Conservation (phyloP, 345 rosid species). For the Populus euphratica region DNA sequence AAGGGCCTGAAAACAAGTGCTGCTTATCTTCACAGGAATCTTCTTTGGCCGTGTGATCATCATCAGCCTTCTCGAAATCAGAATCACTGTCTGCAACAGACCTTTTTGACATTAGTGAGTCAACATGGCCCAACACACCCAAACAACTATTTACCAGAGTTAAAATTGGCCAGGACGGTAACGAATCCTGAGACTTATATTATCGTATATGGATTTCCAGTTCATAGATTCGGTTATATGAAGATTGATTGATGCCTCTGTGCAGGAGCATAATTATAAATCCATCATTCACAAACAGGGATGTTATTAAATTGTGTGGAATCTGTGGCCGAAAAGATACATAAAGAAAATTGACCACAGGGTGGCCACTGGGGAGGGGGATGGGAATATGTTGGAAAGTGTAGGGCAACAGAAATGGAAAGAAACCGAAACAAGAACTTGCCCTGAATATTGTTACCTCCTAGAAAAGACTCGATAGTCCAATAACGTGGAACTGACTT, state of each 20-base stretch:
- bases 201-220: not conserved
- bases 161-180: not conserved
- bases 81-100: conserved; percentile 21
- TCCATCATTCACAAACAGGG: not conserved
- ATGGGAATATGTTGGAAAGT: not conserved
- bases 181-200: not conserved
- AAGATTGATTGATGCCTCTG: not conserved
- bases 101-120: not conserved
- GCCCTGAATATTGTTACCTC: conserved; percentile 40
- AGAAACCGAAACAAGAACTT: not conserved
- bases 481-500: conserved; percentile 41
- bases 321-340: no score
- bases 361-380: not conserved
- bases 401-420: not conserved
- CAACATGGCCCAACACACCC: no score
- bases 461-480: conserved; percentile 48
- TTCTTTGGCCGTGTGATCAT: conserved; percentile 14
- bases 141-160: no score
- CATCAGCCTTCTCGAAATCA: conserved; percentile 18
- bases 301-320: no score
- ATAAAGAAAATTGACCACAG: not conserved
- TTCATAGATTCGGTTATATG: not conserved
- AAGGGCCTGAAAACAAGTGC: conserved; percentile 9
- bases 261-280: not conserved
- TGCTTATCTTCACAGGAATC: conserved; percentile 11